phyloP scores from a whole-genome alignment of 2,329 filamentous ascomycete species.

The Aspergillus hortae region DNA sequence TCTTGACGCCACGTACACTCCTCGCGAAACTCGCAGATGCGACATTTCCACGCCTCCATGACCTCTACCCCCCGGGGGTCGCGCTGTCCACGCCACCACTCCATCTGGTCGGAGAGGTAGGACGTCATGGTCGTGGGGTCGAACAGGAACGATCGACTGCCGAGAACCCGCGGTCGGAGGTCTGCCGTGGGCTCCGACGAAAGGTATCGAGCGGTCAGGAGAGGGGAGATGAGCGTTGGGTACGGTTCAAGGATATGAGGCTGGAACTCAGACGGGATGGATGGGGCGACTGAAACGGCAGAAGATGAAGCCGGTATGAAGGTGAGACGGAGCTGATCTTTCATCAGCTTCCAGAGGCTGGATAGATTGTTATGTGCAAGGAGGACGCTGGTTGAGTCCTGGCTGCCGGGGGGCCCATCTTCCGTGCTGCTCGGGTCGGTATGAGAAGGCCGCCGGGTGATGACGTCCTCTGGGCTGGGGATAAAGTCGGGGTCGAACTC shows the following conservation, averaged over 20 bases:
- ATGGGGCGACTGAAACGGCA: conserved; percentile 20
- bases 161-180: conserved; percentile 39
- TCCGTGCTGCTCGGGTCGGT: conserved; percentile 13
- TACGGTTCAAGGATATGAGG: conserved; percentile 32
- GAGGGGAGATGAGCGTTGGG: conserved; percentile 41
- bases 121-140: conserved; percentile 59
- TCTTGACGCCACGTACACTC: conserved; percentile 72
- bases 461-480: conserved; percentile 21
- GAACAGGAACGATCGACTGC: conserved; percentile 62
- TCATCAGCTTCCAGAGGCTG: conserved; percentile 61
- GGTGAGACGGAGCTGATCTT: conserved; percentile 56
- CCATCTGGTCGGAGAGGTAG: conserved; percentile 68
- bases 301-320: conserved; percentile 30
- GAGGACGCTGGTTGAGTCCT: conserved; percentile 51
- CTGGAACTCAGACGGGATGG: conserved; percentile 31
- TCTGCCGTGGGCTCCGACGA: conserved; percentile 30
- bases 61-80: conserved; percentile 70
- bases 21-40: conserved; percentile 76
- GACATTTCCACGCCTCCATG: conserved; percentile 86
- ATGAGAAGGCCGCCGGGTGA: conserved; percentile 5
- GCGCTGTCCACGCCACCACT: conserved; percentile 83
- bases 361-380: conserved; percentile 58
- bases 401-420: conserved; percentile 25
- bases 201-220: conserved; percentile 44
- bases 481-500: conserved; percentile 27